Percentiles rank a stretch among this genome's conserved stretches.
Evolutionary conservation across 2,329 filamentous ascomycete genomes (phyloP).

Genomic region (Aspergillus brasiliensis): DNA sequence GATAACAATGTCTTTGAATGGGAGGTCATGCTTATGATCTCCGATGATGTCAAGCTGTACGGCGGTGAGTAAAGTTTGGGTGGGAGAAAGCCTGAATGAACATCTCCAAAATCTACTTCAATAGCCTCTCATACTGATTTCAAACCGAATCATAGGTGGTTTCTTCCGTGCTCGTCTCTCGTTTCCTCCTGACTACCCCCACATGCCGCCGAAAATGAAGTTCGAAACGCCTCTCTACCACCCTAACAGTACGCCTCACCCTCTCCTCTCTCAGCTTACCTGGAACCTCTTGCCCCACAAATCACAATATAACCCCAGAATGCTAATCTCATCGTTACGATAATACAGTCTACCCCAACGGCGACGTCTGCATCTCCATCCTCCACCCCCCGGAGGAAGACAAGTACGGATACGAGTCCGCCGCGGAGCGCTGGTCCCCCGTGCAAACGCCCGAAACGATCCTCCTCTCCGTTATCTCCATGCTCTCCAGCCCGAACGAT

Average conservation of each 20-base stretch:
- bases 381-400: constrained; percentile 94
- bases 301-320: not conserved
- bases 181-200: constrained; percentile 85
- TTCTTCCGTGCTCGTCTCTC: constrained; percentile 84
- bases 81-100: too few species aligned
- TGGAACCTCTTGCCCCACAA: not conserved
- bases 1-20: constrained; percentile 91
- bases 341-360: constrained; percentile 72
- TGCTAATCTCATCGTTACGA: not conserved
- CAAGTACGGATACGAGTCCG: constrained; percentile 88
- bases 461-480: constrained; percentile 84
- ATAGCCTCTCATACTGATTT: too few species aligned
- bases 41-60: constrained; percentile 89
- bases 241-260: constrained; percentile 69
- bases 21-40: constrained; percentile 99
- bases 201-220: constrained; percentile 82
- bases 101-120: not conserved
- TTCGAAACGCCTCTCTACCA: constrained; percentile 89
- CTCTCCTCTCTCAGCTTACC: constrained; percentile 20
- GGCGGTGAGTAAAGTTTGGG: constrained; percentile 64
- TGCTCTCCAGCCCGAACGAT: constrained; percentile 90
- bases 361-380: constrained; percentile 94
- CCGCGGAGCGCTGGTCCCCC: constrained; percentile 88
- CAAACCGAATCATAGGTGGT: constrained; percentile 61
- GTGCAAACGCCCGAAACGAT: constrained; percentile 97